A percentile compares a stretch with the other conserved stretches of the same genome.
Conservation (phyloP, 352 stramenopile species). For the Phytophthora podocarpi region DNA sequence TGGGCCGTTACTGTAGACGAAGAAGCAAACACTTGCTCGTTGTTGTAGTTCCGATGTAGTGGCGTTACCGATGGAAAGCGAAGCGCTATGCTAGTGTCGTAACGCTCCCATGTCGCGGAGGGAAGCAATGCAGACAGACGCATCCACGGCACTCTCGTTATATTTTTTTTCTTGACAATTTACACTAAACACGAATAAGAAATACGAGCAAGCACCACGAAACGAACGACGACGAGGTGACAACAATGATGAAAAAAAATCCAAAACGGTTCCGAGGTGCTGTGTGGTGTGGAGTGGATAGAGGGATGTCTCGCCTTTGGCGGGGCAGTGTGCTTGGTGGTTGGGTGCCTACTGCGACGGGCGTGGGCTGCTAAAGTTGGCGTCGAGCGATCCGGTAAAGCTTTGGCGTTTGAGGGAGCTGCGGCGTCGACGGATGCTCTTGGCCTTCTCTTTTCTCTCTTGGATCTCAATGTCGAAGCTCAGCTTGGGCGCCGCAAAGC, state of each 20-base stretch:
- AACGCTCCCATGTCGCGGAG: constrained; percentile 22
- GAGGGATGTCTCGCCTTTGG: constrained; percentile 30
- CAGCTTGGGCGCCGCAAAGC: constrained; percentile 73
- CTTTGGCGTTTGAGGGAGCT: constrained; percentile 51
- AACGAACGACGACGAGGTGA: constrained; percentile 18
- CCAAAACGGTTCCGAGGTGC: constrained; percentile 30
- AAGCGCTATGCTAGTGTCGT: constrained; percentile 10
- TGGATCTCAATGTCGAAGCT: constrained; percentile 74
- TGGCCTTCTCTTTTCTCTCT: constrained; percentile 74
- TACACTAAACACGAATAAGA: constrained; percentile 27
- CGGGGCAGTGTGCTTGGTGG: constrained; percentile 6
- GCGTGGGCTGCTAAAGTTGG: constrained; percentile 15
- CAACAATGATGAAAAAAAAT: constrained; percentile 24
- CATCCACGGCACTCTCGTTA: constrained; percentile 21
- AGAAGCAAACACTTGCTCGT: constrained; percentile 2
- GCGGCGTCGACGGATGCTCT: constrained; percentile 60
- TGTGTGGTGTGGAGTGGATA: constrained; percentile 9
- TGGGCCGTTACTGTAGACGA: not conserved
- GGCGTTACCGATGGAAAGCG: constrained; percentile 2
- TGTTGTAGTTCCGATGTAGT: constrained; percentile 12
- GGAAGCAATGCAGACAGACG: constrained; percentile 18
- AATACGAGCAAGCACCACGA: constrained; percentile 13
- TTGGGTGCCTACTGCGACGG: constrained; percentile 22
- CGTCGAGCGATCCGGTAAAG: constrained; percentile 37
- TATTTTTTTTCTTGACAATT: constrained; percentile 35